Percentiles rank a stretch among this genome's conserved stretches.
Evolutionary conservation across 345 rosid genomes (phyloP).

Genomic region (Noccaea bulbosa): DNA sequence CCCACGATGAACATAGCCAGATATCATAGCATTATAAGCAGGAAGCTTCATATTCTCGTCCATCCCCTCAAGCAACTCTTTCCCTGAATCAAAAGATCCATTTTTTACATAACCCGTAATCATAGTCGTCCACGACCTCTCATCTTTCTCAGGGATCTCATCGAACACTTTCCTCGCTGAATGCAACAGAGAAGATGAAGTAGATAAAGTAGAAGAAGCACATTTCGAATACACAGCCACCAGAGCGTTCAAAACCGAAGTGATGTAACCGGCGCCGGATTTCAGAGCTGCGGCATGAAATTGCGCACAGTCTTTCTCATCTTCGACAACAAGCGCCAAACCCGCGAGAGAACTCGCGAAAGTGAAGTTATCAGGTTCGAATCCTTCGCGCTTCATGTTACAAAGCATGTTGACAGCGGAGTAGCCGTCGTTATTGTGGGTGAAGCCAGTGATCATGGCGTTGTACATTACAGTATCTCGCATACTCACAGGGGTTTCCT

Average conservation of each 20-base stretch:
- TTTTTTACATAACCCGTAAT: constrained; percentile 44
- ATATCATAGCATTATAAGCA: constrained; percentile 47
- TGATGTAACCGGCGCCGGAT: constrained; percentile 39
- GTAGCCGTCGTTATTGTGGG: constrained; percentile 37
- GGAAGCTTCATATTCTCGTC: constrained; percentile 39
- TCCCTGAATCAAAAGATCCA: constrained; percentile 38
- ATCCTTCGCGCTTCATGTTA: constrained; percentile 39
- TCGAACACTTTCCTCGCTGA: constrained; percentile 44
- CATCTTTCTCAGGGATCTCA: constrained; percentile 44
- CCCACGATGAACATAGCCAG: constrained; percentile 47
- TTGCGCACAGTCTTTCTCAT: constrained; percentile 43
- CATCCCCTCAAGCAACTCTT: constrained; percentile 37
- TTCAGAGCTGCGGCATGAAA: constrained; percentile 45
- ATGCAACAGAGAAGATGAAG: constrained; percentile 18
- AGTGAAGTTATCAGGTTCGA: constrained; percentile 46
- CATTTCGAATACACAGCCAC: constrained; percentile 44
- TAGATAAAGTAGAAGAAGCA: constrained; percentile 23
- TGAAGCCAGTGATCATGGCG: constrained; percentile 47
- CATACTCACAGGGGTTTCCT: constrained; percentile 37
- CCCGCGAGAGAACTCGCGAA: constrained; percentile 41
- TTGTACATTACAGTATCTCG: constrained; percentile 48
- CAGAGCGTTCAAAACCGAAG: constrained; percentile 43
- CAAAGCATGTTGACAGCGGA: constrained; percentile 37
- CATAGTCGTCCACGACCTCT: constrained; percentile 51
- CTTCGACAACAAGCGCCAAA: constrained; percentile 32